Base-by-base conservation (phyloP, 2,329 filamentous ascomycete genomes). In the Berkeleyomyces rouxiae region DNA sequence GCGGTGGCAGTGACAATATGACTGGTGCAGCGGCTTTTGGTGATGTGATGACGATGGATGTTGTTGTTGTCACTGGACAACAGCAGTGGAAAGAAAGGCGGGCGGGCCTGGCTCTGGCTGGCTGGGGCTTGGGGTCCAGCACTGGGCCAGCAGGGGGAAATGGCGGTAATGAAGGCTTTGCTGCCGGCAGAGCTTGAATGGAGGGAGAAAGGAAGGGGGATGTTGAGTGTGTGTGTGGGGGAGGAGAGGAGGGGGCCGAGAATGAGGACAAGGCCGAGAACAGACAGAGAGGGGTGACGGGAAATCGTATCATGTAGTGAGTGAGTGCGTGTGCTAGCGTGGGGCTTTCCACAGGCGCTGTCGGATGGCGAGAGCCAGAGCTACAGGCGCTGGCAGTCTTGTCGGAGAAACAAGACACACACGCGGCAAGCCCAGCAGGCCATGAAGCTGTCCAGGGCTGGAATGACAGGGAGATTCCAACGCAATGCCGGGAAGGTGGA, bases 391-490 rank as follows among this genome's bases (percentile, higher is more conserved):
- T 23, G 23, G 23, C 23, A 23, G 23, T 23, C 23, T 23, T 23
- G 23, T 23, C 23, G 23, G 23, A 23, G 23, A 23, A 23, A 23
- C 23, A 23, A 55, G 16, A 33, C 23, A 55, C 49, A 55, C 23
- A 23, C 23, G 23, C 23, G 23, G 23, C 23, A 23, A 23, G 23
- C 23, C 23, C 23, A 23, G 23, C 23, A 23, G 23, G 23, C 23
- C 23, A 23, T 23, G 23, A 23, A 23, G 23, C 23, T 23, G 23
- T 23, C 2, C 23, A 23, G 23, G 23, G n/a, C 43, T 61, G 59
- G 59, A 49, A 61, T 61, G 59, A 39, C 51, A 61, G 59, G 59
- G 44, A 61, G 59, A 10, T 33, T 16, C 6, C 7, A 49, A 47
- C 49, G 59, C 44, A 61, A 51, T 51, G 36, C 44, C 36, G 44